A percentile compares a stretch with the other conserved stretches of the same genome.
phyloP scores from a whole-genome alignment of 306 rosid genomes.

The Pterocarpus santalinus region DNA sequence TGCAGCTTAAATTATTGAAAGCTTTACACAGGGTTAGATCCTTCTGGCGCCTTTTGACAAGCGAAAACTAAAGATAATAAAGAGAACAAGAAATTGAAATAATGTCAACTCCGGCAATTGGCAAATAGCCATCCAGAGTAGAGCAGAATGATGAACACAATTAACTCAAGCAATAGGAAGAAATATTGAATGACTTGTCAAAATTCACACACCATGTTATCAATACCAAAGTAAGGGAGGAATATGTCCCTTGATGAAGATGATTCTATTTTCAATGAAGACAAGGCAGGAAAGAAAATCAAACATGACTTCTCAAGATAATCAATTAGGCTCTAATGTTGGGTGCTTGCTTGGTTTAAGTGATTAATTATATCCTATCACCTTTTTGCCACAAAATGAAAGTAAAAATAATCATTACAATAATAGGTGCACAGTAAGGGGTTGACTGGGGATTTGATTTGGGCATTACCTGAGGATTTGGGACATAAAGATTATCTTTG shows the following conservation, averaged over 20 bases:
- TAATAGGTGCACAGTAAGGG: not conserved
- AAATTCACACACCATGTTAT: no score
- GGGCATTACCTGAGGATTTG: slow-evolving; percentile 87
- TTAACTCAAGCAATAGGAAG: slow-evolving; percentile 1
- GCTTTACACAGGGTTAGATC: not conserved
- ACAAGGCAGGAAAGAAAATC: not conserved
- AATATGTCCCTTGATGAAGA: not conserved
- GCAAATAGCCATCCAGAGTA: slow-evolving; percentile 1
- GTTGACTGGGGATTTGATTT: not conserved
- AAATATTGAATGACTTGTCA: not conserved
- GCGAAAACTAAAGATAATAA: not conserved
- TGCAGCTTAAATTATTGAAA: not conserved
- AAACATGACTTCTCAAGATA: not conserved
- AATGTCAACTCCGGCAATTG: not conserved
- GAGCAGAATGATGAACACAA: not conserved
- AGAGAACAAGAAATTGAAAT: not conserved
- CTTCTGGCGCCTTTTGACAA: not conserved
- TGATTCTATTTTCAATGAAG: not conserved
- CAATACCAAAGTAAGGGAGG: not conserved
- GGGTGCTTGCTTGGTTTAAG: not conserved
- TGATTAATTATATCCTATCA: not conserved
- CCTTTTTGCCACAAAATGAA: not conserved
- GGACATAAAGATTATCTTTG: slow-evolving; percentile 89
- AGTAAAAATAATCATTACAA: not conserved
- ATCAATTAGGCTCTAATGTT: not conserved